phyloP scores from a whole-genome alignment of 768 basidiomycete genomes.

The Cubamyces sp. region DNA sequence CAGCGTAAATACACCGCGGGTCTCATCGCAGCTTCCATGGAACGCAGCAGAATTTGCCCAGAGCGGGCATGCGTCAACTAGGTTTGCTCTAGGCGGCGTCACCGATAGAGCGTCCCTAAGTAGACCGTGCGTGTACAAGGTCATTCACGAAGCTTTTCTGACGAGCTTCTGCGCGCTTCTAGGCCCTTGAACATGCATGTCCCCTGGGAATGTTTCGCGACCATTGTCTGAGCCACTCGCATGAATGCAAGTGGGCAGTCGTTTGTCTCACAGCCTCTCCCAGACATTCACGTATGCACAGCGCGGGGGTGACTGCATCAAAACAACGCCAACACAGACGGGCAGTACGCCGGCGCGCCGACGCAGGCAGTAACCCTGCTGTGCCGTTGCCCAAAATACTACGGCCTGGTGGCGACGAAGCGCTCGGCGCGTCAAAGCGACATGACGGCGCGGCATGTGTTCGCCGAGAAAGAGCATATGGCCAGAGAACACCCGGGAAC shows the following conservation, averaged over 20 bases:
- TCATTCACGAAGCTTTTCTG: too few species aligned
- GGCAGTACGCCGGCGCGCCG: background rate
- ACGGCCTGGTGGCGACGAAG: background rate
- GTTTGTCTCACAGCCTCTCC: background rate
- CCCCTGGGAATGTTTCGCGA: background rate
- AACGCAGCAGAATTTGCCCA: too few species aligned
- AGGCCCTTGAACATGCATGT: background rate
- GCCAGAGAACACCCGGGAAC: background rate
- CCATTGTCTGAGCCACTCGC: background rate
- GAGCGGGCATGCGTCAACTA: too few species aligned
- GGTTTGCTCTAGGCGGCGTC: too few species aligned
- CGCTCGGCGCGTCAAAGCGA: background rate
- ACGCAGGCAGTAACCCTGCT: background rate
- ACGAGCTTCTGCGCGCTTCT: too few species aligned
- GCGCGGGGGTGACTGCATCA: background rate
- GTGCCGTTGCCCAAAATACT: slow-evolving; percentile 2
- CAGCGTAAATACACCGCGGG: too few species aligned
- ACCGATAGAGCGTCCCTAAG: too few species aligned
- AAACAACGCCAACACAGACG: background rate
- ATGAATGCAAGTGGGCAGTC: background rate
- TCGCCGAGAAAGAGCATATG: background rate
- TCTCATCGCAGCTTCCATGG: too few species aligned
- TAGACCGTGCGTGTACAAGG: too few species aligned
- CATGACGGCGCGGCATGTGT: slow-evolving; percentile 8
- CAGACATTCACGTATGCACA: background rate